Conservation (phyloP, 1,139 yeast genomes). For the Wickerhamomyces sp. region DNA sequence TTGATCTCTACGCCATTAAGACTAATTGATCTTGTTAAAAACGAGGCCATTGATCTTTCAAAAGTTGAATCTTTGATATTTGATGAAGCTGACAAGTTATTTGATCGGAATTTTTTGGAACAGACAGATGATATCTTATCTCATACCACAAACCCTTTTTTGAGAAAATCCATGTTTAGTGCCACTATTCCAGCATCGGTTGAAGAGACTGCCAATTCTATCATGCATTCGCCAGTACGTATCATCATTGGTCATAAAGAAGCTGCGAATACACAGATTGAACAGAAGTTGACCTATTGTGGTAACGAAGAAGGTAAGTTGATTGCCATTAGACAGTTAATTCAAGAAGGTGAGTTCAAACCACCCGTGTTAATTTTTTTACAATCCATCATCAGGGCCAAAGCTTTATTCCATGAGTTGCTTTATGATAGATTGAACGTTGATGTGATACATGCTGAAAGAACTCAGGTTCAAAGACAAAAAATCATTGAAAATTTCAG, state of each 20-base stretch:
- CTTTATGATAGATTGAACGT: slow-evolving; percentile 87
- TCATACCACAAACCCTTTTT: slow-evolving; percentile 43
- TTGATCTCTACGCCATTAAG: slow-evolving; percentile 86
- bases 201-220: slow-evolving; percentile 79
- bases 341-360: slow-evolving; percentile 76
- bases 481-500: slow-evolving; percentile 79
- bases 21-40: slow-evolving; percentile 70
- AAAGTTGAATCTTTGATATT: slow-evolving; percentile 70
- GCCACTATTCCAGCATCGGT: slow-evolving; percentile 96
- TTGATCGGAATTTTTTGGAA: slow-evolving; percentile 84
- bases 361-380: slow-evolving; percentile 93
- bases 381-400: slow-evolving; percentile 90
- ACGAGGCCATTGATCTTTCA: slow-evolving; percentile 52
- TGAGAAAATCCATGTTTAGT: slow-evolving; percentile 77
- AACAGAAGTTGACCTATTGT: slow-evolving; percentile 78
- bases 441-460: slow-evolving; percentile 94
- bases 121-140: slow-evolving; percentile 86
- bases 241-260: slow-evolving; percentile 91
- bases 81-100: slow-evolving; percentile 94
- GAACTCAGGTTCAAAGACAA: slow-evolving; percentile 86
- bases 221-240: slow-evolving; percentile 82
- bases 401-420: slow-evolving; percentile 88
- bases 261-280: slow-evolving; percentile 81
- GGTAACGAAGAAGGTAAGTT: slow-evolving; percentile 95
- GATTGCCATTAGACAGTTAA: slow-evolving; percentile 83